Evolutionary conservation across 192 early-diverging fungal genomes (phyloP).

Genomic region (Coemansia javaensis): DNA sequence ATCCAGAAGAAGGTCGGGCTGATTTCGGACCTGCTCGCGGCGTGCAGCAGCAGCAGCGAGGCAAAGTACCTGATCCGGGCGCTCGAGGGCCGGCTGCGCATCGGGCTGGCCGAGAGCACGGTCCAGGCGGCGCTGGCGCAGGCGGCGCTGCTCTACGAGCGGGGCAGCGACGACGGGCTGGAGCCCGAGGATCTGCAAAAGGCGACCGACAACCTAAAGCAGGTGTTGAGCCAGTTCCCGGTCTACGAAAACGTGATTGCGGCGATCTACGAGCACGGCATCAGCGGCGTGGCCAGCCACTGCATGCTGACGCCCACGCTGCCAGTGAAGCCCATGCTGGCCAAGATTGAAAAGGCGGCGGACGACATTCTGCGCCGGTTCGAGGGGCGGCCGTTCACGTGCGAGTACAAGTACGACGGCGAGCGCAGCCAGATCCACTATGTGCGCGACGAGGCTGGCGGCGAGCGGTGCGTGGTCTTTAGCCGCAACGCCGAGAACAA

Average conservation of each 20-base stretch:
- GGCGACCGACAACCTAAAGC: conserved; percentile 55
- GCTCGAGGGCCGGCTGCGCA: conserved; percentile 88
- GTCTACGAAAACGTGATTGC: conserved; percentile 90
- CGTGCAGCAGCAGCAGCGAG: conserved; percentile 71
- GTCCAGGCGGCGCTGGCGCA: conserved; percentile 86
- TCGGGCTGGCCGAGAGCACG: conserved; percentile 93
- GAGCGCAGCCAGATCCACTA: conserved; percentile 93
- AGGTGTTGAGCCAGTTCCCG: conserved; percentile 79
- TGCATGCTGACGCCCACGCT: conserved; percentile 94
- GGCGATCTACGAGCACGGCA: conserved; percentile 70
- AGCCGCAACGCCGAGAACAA: conserved; percentile 96
- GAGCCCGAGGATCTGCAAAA: conserved; percentile 31
- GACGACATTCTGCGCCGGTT: conserved; percentile 92
- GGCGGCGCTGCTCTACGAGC: conserved; percentile 60
- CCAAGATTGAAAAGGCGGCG: conserved; percentile 93
- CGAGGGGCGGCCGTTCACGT: conserved; percentile 87
- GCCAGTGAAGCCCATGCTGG: conserved; percentile 98
- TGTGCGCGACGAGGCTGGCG: conserved; percentile 60
- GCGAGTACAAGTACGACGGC: conserved; percentile 99
- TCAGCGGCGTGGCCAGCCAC: conserved; percentile 60
- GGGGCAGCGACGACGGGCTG: conserved; percentile 27
- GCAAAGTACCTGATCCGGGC: conserved; percentile 81
- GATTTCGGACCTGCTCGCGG: conserved; percentile 71
- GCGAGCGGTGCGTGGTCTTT: conserved; percentile 63
- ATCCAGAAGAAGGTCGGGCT: conserved; percentile 63